Evolutionary conservation across 2,329 filamentous ascomycete species (phyloP).

Genomic region (Calonectria hongkongensis): DNA sequence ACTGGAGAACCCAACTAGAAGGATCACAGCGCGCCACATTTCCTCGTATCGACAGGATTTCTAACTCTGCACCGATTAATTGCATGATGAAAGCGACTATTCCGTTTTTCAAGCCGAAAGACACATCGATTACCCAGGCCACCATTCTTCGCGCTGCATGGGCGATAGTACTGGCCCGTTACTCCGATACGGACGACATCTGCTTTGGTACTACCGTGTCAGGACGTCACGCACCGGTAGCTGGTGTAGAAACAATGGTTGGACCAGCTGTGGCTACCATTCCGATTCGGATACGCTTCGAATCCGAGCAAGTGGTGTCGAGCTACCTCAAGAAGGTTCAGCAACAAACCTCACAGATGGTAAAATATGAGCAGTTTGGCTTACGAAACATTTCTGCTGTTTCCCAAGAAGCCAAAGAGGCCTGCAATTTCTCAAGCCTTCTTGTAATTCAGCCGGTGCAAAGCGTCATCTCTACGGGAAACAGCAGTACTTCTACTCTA

Average conservation of each 20-base stretch:
- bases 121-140: slow-evolving; percentile 30
- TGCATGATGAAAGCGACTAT: slow-evolving; percentile 67
- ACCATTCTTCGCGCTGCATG: slow-evolving; percentile 63
- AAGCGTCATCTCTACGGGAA: not conserved
- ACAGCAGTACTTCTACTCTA: not conserved
- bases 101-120: slow-evolving; percentile 57
- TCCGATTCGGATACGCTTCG: slow-evolving; percentile 61
- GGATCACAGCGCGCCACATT: slow-evolving; percentile 8
- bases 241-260: slow-evolving; percentile 46
- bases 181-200: slow-evolving; percentile 63
- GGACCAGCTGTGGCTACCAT: slow-evolving; percentile 63
- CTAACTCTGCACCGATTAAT: slow-evolving; percentile 34
- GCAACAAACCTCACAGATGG: slow-evolving; percentile 40
- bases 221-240: slow-evolving; percentile 57
- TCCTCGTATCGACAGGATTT: not conserved
- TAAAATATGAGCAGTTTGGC: slow-evolving; percentile 46
- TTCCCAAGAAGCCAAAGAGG: slow-evolving; percentile 32
- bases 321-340: slow-evolving; percentile 41
- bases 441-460: slow-evolving; percentile 53
- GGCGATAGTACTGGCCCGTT: slow-evolving; percentile 69
- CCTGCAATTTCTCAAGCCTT: slow-evolving; percentile 54
- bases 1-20: slow-evolving; percentile 20
- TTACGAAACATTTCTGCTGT: slow-evolving; percentile 47
- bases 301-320: slow-evolving; percentile 47
- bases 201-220: slow-evolving; percentile 66